phyloP scores from a whole-genome alignment of 352 stramenopile genomes.

The Pythium sp. region DNA sequence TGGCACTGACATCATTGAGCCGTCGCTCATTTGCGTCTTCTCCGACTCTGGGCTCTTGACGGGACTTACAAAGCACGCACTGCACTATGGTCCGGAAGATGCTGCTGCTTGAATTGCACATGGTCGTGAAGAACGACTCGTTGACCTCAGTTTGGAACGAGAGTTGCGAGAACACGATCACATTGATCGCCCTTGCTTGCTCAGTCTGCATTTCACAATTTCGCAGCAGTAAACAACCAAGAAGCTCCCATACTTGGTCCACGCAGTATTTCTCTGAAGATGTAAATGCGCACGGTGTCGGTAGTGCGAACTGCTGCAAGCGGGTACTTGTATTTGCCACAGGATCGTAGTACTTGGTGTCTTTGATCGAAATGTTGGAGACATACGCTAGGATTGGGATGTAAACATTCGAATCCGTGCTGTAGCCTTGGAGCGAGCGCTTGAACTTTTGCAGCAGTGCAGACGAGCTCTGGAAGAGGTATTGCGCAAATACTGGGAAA shows the following conservation, averaged over 20 bases:
- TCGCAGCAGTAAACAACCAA: constrained; percentile 48
- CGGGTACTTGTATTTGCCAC: constrained; percentile 13
- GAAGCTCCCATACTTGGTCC: constrained; percentile 64
- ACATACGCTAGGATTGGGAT: constrained; percentile 64
- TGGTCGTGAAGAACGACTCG: constrained; percentile 44
- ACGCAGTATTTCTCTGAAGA: constrained; percentile 25
- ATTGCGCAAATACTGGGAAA: constrained; percentile 41
- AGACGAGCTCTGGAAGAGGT: constrained; percentile 36
- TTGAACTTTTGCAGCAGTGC: constrained; percentile 39
- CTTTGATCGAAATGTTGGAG: constrained; percentile 49
- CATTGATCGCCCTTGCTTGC: constrained; percentile 30
- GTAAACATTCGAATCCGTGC: constrained; percentile 44
- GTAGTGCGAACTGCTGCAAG: constrained; percentile 32
- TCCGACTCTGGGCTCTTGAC: neutral
- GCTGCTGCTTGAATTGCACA: constrained; percentile 53
- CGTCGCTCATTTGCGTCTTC: neutral
- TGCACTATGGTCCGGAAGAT: constrained; percentile 45
- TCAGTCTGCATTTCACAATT: constrained; percentile 36
- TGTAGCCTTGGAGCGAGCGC: constrained; percentile 39
- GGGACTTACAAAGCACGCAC: constrained; percentile 21
- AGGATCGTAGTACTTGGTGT: constrained; percentile 55
- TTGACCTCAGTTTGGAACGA: constrained; percentile 42
- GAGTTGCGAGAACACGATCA: constrained; percentile 49
- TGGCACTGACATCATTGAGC: neutral
- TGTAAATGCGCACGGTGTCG: constrained; percentile 21